These are phyloP conservation scores for Elsinoe fawcettii DNA, from an alignment of 2,329 filamentous ascomycete genomes.

Conservation along the genomic window DNA sequence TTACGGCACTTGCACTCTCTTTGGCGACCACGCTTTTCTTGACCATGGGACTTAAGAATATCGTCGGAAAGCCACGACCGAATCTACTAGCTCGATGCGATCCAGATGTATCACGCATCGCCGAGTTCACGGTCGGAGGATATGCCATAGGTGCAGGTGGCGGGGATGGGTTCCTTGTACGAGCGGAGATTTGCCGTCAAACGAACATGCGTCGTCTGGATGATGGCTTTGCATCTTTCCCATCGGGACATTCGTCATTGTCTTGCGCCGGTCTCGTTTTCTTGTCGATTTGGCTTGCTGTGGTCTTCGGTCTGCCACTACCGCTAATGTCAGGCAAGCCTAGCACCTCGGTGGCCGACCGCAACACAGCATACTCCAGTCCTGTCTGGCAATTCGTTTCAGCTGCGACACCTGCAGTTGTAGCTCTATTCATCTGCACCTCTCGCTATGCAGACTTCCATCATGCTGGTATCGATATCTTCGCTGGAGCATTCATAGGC, in stretches of 20 bases:
- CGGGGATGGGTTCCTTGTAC: conserved; percentile 48
- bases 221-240: conserved; percentile 80
- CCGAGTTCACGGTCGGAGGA: conserved; percentile 53
- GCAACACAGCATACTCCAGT: background rate
- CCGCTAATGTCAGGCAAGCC: background rate
- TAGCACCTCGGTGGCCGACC: background rate
- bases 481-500: conserved; percentile 77
- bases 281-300: background rate
- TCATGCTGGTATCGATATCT: conserved; percentile 86
- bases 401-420: conserved; percentile 27
- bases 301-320: background rate
- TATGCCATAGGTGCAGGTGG: conserved; percentile 39
- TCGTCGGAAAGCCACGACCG: conserved; percentile 57
- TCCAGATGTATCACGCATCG: conserved; percentile 59
- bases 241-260: conserved; percentile 65
- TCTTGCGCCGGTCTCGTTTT: conserved; percentile 48
- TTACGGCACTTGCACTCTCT: conserved; percentile 75
- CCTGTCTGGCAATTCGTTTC: background rate
- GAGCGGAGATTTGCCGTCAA: conserved; percentile 68
- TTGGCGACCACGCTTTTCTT: conserved; percentile 68
- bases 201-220: conserved; percentile 54
- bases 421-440: conserved; percentile 69
- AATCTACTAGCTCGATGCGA: conserved; percentile 62
- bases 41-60: conserved; percentile 74
- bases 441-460: conserved; percentile 83